Base-by-base conservation (phyloP, 257 asterid genomes). In the Ballota nigra region DNA sequence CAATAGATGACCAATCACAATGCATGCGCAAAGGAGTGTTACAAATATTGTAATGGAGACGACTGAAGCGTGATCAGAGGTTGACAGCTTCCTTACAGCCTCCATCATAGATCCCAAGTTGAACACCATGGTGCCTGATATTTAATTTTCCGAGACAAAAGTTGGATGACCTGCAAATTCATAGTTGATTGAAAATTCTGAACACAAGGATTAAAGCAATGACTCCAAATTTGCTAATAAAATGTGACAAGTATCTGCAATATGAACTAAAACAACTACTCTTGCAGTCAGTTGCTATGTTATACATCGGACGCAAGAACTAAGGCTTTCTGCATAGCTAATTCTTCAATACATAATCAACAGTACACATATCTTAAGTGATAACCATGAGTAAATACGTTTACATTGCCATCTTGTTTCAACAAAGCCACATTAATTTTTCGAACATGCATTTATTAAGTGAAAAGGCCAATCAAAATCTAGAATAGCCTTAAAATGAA, bases 1-100 rank as follows among this genome's bases (percentile, higher is more conserved):
- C 66, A 86, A 63, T 52, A 86, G 80, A 78, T 86, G 89, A 69
- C 93, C 93, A 18, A 87, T 74, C 64, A 87, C 85, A 73, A 87
- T 85, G 75, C 90, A 87, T 2, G 81, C 83, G 16, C 87, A 85
- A 22, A 87, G 81, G 60, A 87, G 93, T 0, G 87, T 74, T 53
- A 85, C 82, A 66, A 87, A 87, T 57, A 85, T 33, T 36, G 85
- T 83, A 57, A 87, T 80, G 7, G 93, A 76, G 59, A 76, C 82
- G 51, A 87, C 93, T n/a, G 86, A 81, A 55, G 80, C 38, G 15
- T 82, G 89, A 77, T 84, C 86, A 9, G 88, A 84, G 71, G 89
- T 82, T 22, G 78, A 69, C 69, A 82, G 56, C 10, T 9, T 22
- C 22, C 20, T 66, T 65, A 38, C 51, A 22, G 69, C 43, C 47